Percentiles rank a stretch among this genome's conserved stretches.
phyloP scores from a whole-genome alignment of 148 eudicot genomes.

The Hydrangea macrophylla region DNA sequence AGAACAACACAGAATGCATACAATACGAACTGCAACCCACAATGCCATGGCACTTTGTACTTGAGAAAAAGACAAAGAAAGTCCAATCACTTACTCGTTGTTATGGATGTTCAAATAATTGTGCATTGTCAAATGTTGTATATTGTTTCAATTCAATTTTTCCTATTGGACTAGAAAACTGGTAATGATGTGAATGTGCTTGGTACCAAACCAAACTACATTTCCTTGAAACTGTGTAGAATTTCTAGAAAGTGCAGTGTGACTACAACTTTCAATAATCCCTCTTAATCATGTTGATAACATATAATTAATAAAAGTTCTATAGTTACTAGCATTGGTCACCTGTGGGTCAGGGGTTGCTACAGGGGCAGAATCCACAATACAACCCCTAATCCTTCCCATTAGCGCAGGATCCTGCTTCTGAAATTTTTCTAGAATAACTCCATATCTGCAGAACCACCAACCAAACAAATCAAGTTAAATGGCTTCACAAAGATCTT shows the following conservation, averaged over 20 bases:
- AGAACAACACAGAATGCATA: background rate
- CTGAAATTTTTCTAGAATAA: conserved; percentile 76
- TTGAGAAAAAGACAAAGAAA: background rate
- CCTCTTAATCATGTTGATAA: background rate
- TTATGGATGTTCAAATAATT: background rate
- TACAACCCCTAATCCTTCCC: conserved; percentile 75
- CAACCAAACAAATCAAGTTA: conserved; percentile 11
- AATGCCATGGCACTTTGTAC: background rate
- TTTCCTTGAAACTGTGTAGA: no score
- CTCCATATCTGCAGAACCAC: conserved; percentile 77
- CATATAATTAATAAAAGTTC: background rate
- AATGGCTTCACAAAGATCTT: background rate
- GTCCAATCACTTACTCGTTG: background rate
- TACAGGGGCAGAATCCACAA: conserved; percentile 97
- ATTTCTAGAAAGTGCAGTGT: no score
- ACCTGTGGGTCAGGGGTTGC: conserved; percentile 97
- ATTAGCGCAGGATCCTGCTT: conserved; percentile 53
- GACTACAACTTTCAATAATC: no score
- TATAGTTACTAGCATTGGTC: background rate
- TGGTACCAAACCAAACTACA: background rate
- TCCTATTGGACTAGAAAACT: background rate
- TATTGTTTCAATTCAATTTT: background rate
- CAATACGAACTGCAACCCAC: background rate
- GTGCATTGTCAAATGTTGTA: background rate
- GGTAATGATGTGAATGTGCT: background rate